phyloP scores from a whole-genome alignment of 306 rosid species.

The Crotalaria pallida region DNA sequence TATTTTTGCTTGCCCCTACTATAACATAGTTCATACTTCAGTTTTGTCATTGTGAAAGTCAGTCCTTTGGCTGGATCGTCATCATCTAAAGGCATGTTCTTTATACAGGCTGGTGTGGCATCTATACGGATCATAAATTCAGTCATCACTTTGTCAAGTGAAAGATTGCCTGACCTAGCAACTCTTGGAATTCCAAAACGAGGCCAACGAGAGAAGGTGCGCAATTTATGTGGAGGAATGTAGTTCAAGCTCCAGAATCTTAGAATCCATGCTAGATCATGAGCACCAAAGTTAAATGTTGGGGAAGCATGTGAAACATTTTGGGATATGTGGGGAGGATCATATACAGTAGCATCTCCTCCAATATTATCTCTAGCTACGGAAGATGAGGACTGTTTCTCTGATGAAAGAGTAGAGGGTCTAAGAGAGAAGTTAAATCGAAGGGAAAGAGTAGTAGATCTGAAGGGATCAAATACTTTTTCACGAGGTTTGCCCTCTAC shows the following conservation, averaged over 20 bases:
- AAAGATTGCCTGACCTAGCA: conserved; percentile 87
- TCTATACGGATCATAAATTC: conserved; percentile 93
- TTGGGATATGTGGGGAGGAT: conserved; percentile 47
- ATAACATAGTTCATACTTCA: conserved; percentile 72
- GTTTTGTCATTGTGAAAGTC: conserved; percentile 70
- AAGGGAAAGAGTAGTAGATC: conserved; percentile 92
- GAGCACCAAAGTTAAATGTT: conserved; percentile 89
- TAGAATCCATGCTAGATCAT: conserved; percentile 92
- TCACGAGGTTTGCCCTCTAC: conserved; percentile 77
- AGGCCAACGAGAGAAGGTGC: conserved; percentile 92
- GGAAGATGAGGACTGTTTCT: conserved; percentile 38
- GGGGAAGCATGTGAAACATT: conserved; percentile 47
- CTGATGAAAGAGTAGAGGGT: conserved; percentile 50
- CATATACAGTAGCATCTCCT: conserved; percentile 45
- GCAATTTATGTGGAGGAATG: conserved; percentile 92
- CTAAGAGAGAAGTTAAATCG: conserved; percentile 84
- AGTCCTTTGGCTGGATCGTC: conserved; percentile 98
- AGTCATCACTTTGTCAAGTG: conserved; percentile 96
- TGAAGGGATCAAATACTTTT: conserved; percentile 79
- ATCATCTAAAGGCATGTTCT: conserved; percentile 85
- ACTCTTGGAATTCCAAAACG: conserved; percentile 84
- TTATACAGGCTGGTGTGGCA: conserved; percentile 72
- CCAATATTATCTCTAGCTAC: conserved; percentile 36
- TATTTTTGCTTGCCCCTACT: conserved; percentile 91
- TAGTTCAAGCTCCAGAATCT: conserved; percentile 77